phyloP scores from a whole-genome alignment of 2,329 filamentous ascomycete species.

The Apiospora kogelbergensis region DNA sequence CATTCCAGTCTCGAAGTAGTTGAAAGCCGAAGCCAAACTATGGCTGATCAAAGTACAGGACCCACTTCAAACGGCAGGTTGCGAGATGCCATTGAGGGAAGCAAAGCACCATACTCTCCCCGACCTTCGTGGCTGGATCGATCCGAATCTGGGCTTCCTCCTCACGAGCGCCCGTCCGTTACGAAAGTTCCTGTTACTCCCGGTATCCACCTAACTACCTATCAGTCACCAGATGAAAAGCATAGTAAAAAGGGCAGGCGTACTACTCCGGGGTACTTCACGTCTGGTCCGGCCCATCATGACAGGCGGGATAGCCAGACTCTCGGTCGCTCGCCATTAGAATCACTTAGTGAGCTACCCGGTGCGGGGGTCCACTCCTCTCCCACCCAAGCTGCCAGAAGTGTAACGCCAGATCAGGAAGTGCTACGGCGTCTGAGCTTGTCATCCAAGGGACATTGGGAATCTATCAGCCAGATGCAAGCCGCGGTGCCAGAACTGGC shows the following conservation, averaged over 20 bases:
- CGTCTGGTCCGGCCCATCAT: too few species aligned
- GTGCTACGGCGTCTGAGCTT: slow-evolving; percentile 45
- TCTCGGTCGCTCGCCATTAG: neutral
- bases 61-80: neutral
- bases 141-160: too few species aligned
- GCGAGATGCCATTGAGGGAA: neutral
- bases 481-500: slow-evolving; percentile 55
- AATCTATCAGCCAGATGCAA: slow-evolving; percentile 54
- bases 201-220: too few species aligned
- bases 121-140: too few species aligned
- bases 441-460: slow-evolving; percentile 41
- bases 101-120: neutral
- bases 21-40: neutral
- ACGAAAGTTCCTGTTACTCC: too few species aligned
- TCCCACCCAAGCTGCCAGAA: slow-evolving; percentile 30
- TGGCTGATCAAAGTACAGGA: neutral
- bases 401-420: slow-evolving; percentile 38
- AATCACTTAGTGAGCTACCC: neutral
- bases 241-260: too few species aligned
- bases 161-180: too few species aligned
- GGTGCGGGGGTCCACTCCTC: neutral
- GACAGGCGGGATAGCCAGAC: too few species aligned
- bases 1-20: neutral
- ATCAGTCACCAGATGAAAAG: too few species aligned
- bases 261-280: too few species aligned